These are phyloP conservation scores for Alloascoidea hylecoeti DNA, from an alignment of 805 yeast species.

Conservation along the genomic window DNA sequence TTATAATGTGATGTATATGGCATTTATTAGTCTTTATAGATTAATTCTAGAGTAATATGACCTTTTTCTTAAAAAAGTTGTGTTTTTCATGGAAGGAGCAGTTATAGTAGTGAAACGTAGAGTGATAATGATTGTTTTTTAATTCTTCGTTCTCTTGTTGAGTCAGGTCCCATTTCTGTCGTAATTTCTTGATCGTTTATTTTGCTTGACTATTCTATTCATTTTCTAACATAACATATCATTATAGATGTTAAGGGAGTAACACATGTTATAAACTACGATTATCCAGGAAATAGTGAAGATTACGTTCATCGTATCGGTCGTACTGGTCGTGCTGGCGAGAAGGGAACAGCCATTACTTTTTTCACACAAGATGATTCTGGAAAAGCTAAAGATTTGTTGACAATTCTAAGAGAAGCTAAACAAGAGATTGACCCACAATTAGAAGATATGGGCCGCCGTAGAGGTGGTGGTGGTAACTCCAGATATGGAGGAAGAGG, in stretches of 20 bases:
- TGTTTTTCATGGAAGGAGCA: no score
- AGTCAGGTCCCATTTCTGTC: no score
- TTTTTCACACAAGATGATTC: constrained; percentile 83
- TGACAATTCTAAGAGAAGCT: constrained; percentile 89
- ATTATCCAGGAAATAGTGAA: constrained; percentile 97
- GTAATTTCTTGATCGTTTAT: no score
- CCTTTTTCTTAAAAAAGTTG: no score
- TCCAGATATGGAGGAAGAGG: constrained; percentile 21
- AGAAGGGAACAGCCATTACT: constrained; percentile 89
- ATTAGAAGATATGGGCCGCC: constrained; percentile 62
- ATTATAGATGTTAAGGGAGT: constrained; percentile 98
- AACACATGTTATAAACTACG: constrained; percentile 84
- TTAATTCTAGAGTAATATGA: no score
- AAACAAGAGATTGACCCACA: constrained; percentile 80
- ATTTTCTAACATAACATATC: no score
- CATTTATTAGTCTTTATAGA: no score
- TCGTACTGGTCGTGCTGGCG: constrained; percentile 99
- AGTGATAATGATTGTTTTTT: no score
- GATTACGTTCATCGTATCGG: constrained; percentile 98
- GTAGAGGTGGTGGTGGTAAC: constrained; percentile 51
- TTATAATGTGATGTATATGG: no score
- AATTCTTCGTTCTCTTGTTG: no score
- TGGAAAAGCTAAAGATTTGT: constrained; percentile 79
- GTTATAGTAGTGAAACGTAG: no score
- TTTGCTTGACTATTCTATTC: no score